Conservation (phyloP, 2,329 filamentous ascomycete species). For the Hypoxylon sp. region DNA sequence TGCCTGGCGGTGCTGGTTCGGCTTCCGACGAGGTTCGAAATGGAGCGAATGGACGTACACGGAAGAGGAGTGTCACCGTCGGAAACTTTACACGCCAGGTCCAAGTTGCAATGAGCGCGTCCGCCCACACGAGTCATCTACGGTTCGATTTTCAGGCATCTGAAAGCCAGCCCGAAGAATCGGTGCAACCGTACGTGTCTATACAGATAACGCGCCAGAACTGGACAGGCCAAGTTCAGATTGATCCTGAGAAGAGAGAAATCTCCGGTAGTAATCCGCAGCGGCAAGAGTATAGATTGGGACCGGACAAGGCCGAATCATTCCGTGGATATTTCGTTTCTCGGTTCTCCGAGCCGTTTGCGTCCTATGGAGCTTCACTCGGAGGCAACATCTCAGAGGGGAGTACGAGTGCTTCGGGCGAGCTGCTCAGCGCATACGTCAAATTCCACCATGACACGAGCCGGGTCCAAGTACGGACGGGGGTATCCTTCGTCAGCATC, state of each 20-base stretch:
- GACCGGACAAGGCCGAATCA: conserved; percentile 50
- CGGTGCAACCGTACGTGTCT: conserved; percentile 48
- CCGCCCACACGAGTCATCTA: conserved; percentile 53
- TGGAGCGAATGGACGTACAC: conserved; percentile 52
- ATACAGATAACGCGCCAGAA: conserved; percentile 55
- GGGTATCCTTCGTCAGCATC: conserved; percentile 56
- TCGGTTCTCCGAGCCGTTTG: conserved; percentile 54
- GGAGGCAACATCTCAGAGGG: conserved; percentile 42
- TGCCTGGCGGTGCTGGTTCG: conserved; percentile 51
- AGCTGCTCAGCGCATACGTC: conserved; percentile 50
- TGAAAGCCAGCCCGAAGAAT: neutral
- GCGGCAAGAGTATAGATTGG: conserved; percentile 55
- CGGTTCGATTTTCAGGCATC: conserved; percentile 49
- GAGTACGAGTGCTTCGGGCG: conserved; percentile 42
- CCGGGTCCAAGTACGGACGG: conserved; percentile 55
- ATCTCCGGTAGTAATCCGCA: conserved; percentile 55
- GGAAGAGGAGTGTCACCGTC: conserved; percentile 34
- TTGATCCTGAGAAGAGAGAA: conserved; percentile 49
- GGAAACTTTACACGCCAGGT: conserved; percentile 36
- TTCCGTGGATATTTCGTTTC: conserved; percentile 58
- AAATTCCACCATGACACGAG: conserved; percentile 45
- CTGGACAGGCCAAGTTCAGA: conserved; percentile 54
- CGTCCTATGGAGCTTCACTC: conserved; percentile 47
- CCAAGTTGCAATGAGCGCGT: conserved; percentile 50
- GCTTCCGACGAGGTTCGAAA: conserved; percentile 47